phyloP scores from a whole-genome alignment of 352 stramenopile genomes.

The Pythium chondricola region DNA sequence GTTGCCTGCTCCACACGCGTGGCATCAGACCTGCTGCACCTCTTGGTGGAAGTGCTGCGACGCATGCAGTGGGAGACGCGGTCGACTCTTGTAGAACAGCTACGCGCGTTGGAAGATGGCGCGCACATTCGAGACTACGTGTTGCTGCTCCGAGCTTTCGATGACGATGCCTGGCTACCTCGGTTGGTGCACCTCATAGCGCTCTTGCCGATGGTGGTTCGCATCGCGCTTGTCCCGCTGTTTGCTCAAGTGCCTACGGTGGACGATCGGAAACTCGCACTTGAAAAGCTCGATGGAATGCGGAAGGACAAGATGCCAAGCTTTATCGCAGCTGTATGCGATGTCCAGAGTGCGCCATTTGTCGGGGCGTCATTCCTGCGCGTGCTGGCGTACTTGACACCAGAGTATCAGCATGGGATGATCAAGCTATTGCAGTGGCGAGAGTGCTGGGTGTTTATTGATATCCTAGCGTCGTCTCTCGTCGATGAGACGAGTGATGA shows the following conservation, averaged over 20 bases:
- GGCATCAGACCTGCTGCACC: conserved; percentile 29
- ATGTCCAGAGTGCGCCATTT: conserved; percentile 5
- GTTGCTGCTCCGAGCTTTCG: conserved; percentile 28
- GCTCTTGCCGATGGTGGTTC: conserved; percentile 26
- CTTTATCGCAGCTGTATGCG: conserved; percentile 32
- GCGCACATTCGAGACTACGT: conserved; percentile 30
- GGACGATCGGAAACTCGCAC: conserved; percentile 8
- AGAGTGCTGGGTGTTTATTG: conserved; percentile 45
- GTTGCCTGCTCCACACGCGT: conserved; percentile 44
- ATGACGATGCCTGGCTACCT: conserved; percentile 25
- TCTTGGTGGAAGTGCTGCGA: conserved; percentile 37
- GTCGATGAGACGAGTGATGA: too few species aligned
- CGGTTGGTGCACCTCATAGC: conserved; percentile 39
- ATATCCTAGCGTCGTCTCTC: conserved; percentile 24
- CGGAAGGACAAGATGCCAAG: conserved; percentile 30
- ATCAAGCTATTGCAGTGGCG: conserved; percentile 30
- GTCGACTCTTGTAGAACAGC: conserved; percentile 55
- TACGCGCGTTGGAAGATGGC: conserved; percentile 35
- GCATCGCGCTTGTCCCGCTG: conserved; percentile 24
- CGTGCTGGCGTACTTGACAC: conserved; percentile 34
- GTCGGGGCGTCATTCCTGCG: conserved; percentile 36
- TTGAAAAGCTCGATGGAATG: conserved; percentile 32
- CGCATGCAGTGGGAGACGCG: conserved; percentile 46
- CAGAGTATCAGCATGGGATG: conserved; percentile 31
- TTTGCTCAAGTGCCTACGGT: conserved; percentile 5